A percentile compares a stretch with the other conserved stretches of the same genome.
phyloP scores from a whole-genome alignment of 495 filamentous ascomycete species.

The Aspergillus homomorphus region DNA sequence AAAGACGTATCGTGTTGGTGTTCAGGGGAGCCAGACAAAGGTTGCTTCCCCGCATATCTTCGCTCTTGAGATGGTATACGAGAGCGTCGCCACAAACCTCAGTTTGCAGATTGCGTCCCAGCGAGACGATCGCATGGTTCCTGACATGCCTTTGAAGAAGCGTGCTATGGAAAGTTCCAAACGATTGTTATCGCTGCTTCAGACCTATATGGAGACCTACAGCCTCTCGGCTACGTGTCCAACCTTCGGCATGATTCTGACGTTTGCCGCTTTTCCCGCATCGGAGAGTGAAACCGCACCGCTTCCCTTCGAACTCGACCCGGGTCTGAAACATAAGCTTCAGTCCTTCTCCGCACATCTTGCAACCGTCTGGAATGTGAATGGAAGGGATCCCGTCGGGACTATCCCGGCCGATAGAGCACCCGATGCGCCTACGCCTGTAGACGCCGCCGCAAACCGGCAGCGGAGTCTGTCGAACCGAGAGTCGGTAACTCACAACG shows the following conservation, averaged over 20 bases:
- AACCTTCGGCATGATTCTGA: slow-evolving; percentile 36
- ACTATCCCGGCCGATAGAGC: not conserved
- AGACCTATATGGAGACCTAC: slow-evolving; percentile 39
- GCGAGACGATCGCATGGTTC: slow-evolving; percentile 25
- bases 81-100: slow-evolving; percentile 30
- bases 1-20: slow-evolving; percentile 33
- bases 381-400: not conserved
- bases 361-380: slow-evolving; percentile 29
- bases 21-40: slow-evolving; percentile 26
- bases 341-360: slow-evolving; percentile 35
- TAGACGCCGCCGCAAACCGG: not conserved
- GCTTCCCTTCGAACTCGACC: slow-evolving; percentile 26
- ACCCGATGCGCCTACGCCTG: not conserved
- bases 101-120: slow-evolving; percentile 31
- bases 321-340: slow-evolving; percentile 30
- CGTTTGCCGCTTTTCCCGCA: slow-evolving; percentile 20
- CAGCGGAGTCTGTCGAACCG: slow-evolving; percentile 8
- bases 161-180: slow-evolving; percentile 34
- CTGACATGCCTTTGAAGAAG: slow-evolving; percentile 22
- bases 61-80: slow-evolving; percentile 39
- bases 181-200: slow-evolving; percentile 31
- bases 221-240: slow-evolving; percentile 37
- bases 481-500: not conserved
- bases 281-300: not conserved
- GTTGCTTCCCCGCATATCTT: slow-evolving; percentile 39